Conservation (phyloP, 2,329 filamentous ascomycete species). For the Penicillium brevicompactum region DNA sequence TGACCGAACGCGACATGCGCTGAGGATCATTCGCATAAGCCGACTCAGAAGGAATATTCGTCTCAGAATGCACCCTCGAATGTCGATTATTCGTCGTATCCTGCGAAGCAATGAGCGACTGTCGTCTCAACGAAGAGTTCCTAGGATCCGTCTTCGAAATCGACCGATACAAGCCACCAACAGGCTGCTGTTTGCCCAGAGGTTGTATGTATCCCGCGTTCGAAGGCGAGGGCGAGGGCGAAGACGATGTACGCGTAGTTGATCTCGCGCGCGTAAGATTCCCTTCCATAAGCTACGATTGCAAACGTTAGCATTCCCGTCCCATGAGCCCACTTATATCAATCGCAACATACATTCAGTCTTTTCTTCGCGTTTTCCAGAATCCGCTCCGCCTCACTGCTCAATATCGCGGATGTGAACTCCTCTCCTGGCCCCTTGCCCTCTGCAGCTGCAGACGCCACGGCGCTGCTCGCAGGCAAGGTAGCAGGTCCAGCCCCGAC, state of each 20-base stretch:
- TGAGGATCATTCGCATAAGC: slow-evolving; percentile 36
- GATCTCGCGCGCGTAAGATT: slow-evolving; percentile 79
- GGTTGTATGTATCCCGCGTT: slow-evolving; percentile 24
- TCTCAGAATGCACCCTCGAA: slow-evolving; percentile 64
- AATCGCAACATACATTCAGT: slow-evolving; percentile 67
- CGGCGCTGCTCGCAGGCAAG: slow-evolving; percentile 23
- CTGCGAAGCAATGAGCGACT: slow-evolving; percentile 37
- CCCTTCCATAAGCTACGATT: slow-evolving; percentile 80
- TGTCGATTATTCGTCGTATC: slow-evolving; percentile 52
- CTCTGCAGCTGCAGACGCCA: slow-evolving; percentile 41
- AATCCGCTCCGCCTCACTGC: slow-evolving; percentile 83
- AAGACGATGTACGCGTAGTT: slow-evolving; percentile 59
- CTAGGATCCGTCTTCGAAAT: slow-evolving; percentile 43
- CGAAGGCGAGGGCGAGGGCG: slow-evolving; percentile 41
- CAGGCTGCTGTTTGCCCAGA: slow-evolving; percentile 37
- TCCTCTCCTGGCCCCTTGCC: slow-evolving; percentile 56
- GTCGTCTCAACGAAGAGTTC: slow-evolving; percentile 50
- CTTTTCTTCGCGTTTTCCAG: slow-evolving; percentile 89
- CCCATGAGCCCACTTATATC: not conserved
- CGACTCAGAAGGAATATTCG: slow-evolving; percentile 51
- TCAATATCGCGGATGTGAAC: slow-evolving; percentile 73
- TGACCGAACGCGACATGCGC: slow-evolving; percentile 62
- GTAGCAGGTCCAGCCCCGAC: slow-evolving; percentile 1
- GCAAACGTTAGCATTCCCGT: slow-evolving; percentile 20
- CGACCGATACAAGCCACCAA: slow-evolving; percentile 45